Conservation (phyloP, 805 yeast species). For the Yarrowia sp. region DNA sequence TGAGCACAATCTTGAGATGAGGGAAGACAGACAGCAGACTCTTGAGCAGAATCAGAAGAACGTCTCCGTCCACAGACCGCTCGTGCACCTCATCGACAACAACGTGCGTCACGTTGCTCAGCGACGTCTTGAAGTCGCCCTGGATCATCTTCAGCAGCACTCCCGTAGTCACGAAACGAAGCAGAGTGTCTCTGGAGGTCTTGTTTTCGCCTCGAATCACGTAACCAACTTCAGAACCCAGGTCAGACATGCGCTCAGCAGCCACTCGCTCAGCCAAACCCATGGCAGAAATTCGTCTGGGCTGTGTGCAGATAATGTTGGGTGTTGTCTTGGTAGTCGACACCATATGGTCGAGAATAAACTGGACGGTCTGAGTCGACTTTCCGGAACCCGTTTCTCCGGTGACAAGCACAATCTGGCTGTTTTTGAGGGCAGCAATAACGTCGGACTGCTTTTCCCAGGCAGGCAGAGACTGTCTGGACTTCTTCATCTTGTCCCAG, state of each 20-base stretch:
- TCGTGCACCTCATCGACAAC: slow-evolving; percentile 97
- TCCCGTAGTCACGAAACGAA: slow-evolving; percentile 92
- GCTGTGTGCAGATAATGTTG: slow-evolving; percentile 83
- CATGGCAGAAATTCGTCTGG: slow-evolving; percentile 91
- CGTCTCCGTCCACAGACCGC: slow-evolving; percentile 86
- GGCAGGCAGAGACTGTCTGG: slow-evolving; percentile 72
- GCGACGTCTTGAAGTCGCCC: slow-evolving; percentile 42
- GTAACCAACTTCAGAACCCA: slow-evolving; percentile 83
- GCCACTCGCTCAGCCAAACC: slow-evolving; percentile 92
- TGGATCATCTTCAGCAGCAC: slow-evolving; percentile 84
- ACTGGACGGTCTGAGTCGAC: slow-evolving; percentile 92
- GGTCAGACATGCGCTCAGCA: slow-evolving; percentile 63
- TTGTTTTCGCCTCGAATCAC: slow-evolving; percentile 86
- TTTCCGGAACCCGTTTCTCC: slow-evolving; percentile 99
- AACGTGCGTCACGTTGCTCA: slow-evolving; percentile 56
- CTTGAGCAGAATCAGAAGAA: slow-evolving; percentile 73
- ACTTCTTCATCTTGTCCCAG: slow-evolving; percentile 40
- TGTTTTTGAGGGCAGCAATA: slow-evolving; percentile 52
- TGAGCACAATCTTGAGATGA: slow-evolving; percentile 66
- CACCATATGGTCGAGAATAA: slow-evolving; percentile 65
- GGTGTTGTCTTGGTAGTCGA: slow-evolving; percentile 47
- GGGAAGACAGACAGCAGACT: slow-evolving; percentile 48
- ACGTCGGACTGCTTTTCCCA: slow-evolving; percentile 66
- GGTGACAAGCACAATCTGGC: slow-evolving; percentile 73
- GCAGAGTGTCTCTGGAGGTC: slow-evolving; percentile 56